These are phyloP conservation scores for Stylosanthes scabra DNA, from an alignment of 331 rosid species.

Conservation along the genomic window DNA sequence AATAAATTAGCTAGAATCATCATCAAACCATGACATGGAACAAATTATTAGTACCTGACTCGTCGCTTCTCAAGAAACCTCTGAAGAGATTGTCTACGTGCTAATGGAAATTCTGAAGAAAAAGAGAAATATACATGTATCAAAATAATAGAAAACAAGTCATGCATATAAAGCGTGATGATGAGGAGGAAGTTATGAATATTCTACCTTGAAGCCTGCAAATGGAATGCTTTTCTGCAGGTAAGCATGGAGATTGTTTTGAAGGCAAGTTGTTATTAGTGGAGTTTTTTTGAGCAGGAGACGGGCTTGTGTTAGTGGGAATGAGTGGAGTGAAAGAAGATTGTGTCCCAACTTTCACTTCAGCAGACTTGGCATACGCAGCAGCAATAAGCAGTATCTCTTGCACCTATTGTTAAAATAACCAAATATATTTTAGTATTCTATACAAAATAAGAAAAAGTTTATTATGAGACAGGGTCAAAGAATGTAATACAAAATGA, in stretches of 20 bases:
- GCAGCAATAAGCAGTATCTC: constrained; percentile 65
- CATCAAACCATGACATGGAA: constrained; percentile 4
- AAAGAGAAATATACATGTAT: constrained; percentile 13
- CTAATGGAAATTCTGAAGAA: constrained; percentile 72
- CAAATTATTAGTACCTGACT: constrained; percentile 55
- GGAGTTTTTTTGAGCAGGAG: constrained; percentile 54
- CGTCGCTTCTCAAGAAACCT: constrained; percentile 80
- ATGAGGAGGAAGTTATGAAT: not conserved
- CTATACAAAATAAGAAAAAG: too few species aligned
- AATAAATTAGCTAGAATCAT: constrained; percentile 1
- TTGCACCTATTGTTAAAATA: constrained; percentile 47
- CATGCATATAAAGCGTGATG: not conserved
- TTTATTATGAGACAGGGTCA: too few species aligned
- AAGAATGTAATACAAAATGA: not conserved
- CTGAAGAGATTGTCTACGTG: constrained; percentile 82
- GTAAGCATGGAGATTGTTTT: constrained; percentile 48
- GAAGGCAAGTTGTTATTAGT: constrained; percentile 51
- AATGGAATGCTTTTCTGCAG: constrained; percentile 61
- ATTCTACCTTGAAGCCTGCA: constrained; percentile 65
- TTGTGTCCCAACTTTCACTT: constrained; percentile 47
- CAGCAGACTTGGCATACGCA: constrained; percentile 57
- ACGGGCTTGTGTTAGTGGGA: constrained; percentile 29
- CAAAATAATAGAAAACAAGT: not conserved
- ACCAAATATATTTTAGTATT: not conserved
- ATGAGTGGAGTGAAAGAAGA: constrained; percentile 50